Conservation (phyloP, 2,329 filamentous ascomycete species). For the Fusarium caatingaense region DNA sequence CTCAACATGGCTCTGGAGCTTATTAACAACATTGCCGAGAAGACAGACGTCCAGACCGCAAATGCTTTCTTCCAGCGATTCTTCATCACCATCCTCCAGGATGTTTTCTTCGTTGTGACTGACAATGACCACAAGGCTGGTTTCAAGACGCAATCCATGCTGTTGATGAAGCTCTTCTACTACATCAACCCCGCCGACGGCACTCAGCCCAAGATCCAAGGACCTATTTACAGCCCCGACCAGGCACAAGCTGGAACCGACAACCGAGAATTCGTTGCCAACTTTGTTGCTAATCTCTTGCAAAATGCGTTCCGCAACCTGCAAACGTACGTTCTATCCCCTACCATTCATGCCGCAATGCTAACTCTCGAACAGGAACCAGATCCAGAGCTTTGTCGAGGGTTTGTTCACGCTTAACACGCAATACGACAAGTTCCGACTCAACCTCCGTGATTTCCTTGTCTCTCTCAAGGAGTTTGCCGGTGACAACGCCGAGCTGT, state of each 20-base stretch:
- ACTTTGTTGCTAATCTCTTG: constrained; percentile 86
- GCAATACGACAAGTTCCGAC: constrained; percentile 93
- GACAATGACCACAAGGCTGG: constrained; percentile 99
- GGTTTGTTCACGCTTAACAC: constrained; percentile 89
- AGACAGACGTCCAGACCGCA: constrained; percentile 85
- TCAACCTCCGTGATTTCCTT: constrained; percentile 94
- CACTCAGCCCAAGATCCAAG: constrained; percentile 83
- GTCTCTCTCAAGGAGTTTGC: constrained; percentile 97
- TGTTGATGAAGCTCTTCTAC: constrained; percentile 95
- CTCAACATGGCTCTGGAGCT: constrained; percentile 98
- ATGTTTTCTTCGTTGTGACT: constrained; percentile 97
- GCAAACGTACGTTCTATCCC: constrained; percentile 73
- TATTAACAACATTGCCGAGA: constrained; percentile 96
- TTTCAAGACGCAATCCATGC: constrained; percentile 96
- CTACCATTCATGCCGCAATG: background rate
- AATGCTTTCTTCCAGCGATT: constrained; percentile 99
- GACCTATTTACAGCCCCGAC: constrained; percentile 87
- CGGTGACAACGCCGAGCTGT: constrained; percentile 94
- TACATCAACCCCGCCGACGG: constrained; percentile 82
- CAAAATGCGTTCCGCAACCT: constrained; percentile 94
- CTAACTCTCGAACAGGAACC: constrained; percentile 68
- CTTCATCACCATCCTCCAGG: constrained; percentile 93
- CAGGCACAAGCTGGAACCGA: constrained; percentile 85
- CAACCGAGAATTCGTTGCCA: constrained; percentile 90
- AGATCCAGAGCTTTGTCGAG: constrained; percentile 91